Base-by-base conservation (phyloP, 2,329 filamentous ascomycete genomes). In the Talaromyces islandicus region DNA sequence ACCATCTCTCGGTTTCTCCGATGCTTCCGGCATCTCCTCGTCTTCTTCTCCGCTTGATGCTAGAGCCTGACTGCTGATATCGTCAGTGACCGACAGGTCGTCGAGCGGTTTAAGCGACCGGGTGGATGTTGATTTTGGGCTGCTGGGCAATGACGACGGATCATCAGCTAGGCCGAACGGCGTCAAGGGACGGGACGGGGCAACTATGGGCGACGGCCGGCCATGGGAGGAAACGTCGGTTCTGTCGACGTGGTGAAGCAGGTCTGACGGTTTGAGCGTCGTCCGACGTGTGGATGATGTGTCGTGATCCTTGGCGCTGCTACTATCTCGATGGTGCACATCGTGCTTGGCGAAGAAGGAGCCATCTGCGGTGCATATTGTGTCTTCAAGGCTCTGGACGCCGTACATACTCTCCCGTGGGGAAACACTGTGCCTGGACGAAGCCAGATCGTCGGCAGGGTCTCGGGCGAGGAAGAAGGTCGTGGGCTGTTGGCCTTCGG, bases 391-490 rank as follows among this genome's bases (percentile, higher is more conserved):
- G 25, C 61, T 63, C 50, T 61, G 58, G 11, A 63, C 61, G 5
- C 61, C 59, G 38, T 56, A 63, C 29, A 27, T 57, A 38, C 41
- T 51, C 12, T 55, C 57, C 19, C 30, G 50, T 11, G 29, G 17
- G 30, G 29, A 48, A 24, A 21, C 12, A 14, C 25, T 27, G 11
- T 24, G 19, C 41, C 48, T 52, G 25, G 58, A 35, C 17, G 57
- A 57, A 5, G 17, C 21, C 32, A 50, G 41, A 41, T 59, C 56
- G 35, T 56, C 55, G 24, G 60, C 25, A 12, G 24, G 27, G 7
- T 62, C 82, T 64, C 80, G 83, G 62, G 80, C 77, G 63, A 88
- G 75, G 70, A 87, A 86, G 77, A 86, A 87, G 56, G 82, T 82
- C 56, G 82, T 82, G 48, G 83, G 83, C 21, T 65, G 38, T 30